Conservation (phyloP, 257 asterid genomes). For the Petunia secreta region DNA sequence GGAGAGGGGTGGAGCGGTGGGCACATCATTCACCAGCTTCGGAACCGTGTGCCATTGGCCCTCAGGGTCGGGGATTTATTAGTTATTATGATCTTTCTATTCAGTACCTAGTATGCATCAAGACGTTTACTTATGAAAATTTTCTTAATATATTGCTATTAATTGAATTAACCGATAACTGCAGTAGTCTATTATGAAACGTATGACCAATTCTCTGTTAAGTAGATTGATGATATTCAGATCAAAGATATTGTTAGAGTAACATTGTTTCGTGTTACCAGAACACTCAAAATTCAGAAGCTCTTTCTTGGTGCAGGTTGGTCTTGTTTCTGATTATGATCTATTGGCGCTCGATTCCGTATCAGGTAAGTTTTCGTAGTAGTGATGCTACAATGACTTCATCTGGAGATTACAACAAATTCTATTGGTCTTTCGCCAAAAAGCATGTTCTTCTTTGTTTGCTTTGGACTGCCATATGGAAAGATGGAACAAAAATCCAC, state of each 20-base stretch:
- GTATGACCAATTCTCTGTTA: not conserved
- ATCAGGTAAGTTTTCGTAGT: conserved; percentile 54
- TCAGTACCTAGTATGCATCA: not conserved
- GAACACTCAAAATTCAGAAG: conserved; percentile 9
- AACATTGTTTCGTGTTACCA: not conserved
- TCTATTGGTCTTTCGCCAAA: not conserved
- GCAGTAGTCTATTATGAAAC: not conserved
- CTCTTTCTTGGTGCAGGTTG: conserved; percentile 60
- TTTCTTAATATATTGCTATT: not conserved
- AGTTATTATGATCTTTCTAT: not conserved
- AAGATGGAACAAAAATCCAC: not conserved
- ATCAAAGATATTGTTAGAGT: not conserved
- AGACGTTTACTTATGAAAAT: not conserved
- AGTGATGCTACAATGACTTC: not conserved
- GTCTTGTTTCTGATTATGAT: conserved; percentile 87
- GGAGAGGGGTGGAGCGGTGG: too few species aligned
- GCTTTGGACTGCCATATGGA: not conserved
- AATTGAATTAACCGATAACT: not conserved
- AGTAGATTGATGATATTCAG: conserved; percentile 20
- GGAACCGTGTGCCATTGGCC: too few species aligned
- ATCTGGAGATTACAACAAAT: not conserved
- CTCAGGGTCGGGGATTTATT: too few species aligned
- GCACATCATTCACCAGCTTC: too few species aligned
- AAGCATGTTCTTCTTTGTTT: not conserved
- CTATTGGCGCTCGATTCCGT: conserved; percentile 79